A percentile compares a stretch with the other conserved stretches of the same genome.
Evolutionary conservation across 2,329 filamentous ascomycete species (phyloP).

Genomic region (Cercospora zeina): DNA sequence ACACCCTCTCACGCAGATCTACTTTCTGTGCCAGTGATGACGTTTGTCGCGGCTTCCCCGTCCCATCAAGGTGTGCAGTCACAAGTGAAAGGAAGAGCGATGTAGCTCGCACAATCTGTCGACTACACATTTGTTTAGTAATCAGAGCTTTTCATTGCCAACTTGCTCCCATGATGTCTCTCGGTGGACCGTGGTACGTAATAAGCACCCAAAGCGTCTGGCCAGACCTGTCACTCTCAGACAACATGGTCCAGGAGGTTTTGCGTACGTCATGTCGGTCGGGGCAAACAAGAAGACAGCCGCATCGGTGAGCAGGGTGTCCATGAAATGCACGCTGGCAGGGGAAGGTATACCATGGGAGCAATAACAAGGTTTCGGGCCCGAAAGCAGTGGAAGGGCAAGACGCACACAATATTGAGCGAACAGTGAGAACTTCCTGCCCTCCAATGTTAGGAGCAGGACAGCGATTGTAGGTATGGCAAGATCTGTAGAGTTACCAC

Average conservation of each 20-base stretch:
- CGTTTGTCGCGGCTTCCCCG: neutral
- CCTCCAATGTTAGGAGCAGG: neutral
- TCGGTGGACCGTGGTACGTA: neutral
- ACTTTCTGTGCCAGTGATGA: neutral
- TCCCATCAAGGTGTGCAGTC: neutral
- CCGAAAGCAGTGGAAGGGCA: slow-evolving; percentile 3
- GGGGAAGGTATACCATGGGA: neutral
- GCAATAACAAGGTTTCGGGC: slow-evolving; percentile 1
- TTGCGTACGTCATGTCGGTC: neutral
- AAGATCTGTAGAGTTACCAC: neutral
- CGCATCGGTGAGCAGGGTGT: neutral
- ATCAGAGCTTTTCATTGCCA: neutral
- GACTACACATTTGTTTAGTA: neutral
- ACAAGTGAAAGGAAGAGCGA: neutral
- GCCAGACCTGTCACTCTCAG: neutral
- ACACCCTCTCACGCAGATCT: neutral
- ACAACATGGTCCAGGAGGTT: slow-evolving; percentile 4
- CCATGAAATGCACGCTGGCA: neutral
- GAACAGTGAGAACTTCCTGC: neutral
- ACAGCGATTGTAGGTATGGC: neutral
- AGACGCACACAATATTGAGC: neutral
- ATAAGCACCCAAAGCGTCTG: neutral
- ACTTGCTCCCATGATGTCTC: neutral
- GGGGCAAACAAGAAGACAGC: slow-evolving; percentile 9
- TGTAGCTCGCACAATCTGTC: neutral